Conservation (phyloP, 208 protist species). For the Leishmania braziliensis region DNA sequence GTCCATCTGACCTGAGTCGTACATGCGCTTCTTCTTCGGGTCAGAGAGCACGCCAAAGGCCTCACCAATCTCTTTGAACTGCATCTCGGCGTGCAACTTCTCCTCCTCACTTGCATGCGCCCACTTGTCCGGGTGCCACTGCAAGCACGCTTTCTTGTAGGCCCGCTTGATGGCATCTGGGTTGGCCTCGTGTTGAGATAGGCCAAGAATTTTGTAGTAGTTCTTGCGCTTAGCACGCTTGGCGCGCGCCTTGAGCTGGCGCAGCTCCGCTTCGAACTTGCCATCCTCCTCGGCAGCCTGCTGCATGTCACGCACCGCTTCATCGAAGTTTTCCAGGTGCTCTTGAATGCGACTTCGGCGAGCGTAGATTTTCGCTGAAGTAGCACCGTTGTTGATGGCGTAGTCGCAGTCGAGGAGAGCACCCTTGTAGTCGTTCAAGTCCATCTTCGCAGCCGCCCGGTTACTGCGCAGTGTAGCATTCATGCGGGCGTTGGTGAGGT, state of each 20-base stretch:
- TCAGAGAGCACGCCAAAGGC: conserved; percentile 89
- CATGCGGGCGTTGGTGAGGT: conserved; percentile 75
- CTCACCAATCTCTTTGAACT: conserved; percentile 90
- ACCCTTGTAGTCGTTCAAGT: conserved; percentile 84
- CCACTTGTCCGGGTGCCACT: conserved; percentile 95
- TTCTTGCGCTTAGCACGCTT: conserved; percentile 86
- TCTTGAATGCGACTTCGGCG: conserved; percentile 83
- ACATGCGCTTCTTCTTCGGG: conserved; percentile 87
- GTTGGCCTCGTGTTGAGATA: conserved; percentile 70
- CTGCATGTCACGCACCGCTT: conserved; percentile 89
- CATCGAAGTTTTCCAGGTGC: conserved; percentile 84
- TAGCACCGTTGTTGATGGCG: conserved; percentile 88
- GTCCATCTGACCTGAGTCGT: conserved; percentile 90
- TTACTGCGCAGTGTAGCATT: conserved; percentile 87
- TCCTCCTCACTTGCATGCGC: conserved; percentile 71
- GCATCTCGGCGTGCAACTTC: conserved; percentile 73
- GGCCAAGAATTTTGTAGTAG: conserved; percentile 91
- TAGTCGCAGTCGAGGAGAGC: conserved; percentile 91
- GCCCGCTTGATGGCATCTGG: conserved; percentile 76
- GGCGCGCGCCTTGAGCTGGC: conserved; percentile 54
- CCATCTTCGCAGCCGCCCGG: conserved; percentile 85
- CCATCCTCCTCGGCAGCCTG: conserved; percentile 74
- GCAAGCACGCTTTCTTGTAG: conserved; percentile 86
- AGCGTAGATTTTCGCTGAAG: conserved; percentile 86
- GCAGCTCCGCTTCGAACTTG: conserved; percentile 60